Evolutionary conservation across 2,329 filamentous ascomycete genomes (phyloP), one percentile per base, ranked within the genome.

Genomic region (Camillea tinctor): DNA sequence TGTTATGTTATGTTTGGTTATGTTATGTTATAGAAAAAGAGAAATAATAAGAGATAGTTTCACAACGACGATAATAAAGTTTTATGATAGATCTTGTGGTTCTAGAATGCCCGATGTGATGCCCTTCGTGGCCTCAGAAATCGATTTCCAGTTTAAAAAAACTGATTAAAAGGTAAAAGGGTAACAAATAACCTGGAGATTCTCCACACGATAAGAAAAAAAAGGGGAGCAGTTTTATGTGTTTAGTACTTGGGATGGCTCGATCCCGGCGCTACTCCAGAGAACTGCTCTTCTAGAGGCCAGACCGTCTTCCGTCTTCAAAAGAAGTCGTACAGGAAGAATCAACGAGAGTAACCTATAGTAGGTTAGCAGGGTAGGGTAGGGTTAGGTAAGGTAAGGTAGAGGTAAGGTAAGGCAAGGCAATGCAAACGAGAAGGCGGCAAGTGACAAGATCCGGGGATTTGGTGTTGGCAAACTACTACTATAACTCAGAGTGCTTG

Each of bases 41-140:
- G 20, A 54, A 15, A 23, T 59, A 54, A 23, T 59, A 54, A 49
- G 40, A 56, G 48, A 52, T 5, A 53, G 54, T 52, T 49, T 56
- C 50, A 50, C 54, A 57, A 40, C 30, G 50, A 51, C 44, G n/a
- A 23, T n/a, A 58, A 40, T 3, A 4, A 26, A 54, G 51, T 13
- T 40, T 26, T 44, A 44, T 44, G 36, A 44, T 44, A 50, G n/a
- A 9, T 50, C 49, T 60, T 64, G 57, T 64, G 53, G 60, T 57
- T 61, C 60, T 63, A 66, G 58, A 60, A 60, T 62, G 62, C 66
- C 67, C 67, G 67, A 66, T 63, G 58, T 64, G 66, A 57, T 66
- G 61, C 7, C 59, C 60, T 54, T 64, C 57, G 64, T 57, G 59
- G 63, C 60, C 61, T 66, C 66, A 60, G 62, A 68, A n/a, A 62